Evolutionary conservation across 768 basidiomycete species (phyloP).

Genomic region (Suillus americanus): DNA sequence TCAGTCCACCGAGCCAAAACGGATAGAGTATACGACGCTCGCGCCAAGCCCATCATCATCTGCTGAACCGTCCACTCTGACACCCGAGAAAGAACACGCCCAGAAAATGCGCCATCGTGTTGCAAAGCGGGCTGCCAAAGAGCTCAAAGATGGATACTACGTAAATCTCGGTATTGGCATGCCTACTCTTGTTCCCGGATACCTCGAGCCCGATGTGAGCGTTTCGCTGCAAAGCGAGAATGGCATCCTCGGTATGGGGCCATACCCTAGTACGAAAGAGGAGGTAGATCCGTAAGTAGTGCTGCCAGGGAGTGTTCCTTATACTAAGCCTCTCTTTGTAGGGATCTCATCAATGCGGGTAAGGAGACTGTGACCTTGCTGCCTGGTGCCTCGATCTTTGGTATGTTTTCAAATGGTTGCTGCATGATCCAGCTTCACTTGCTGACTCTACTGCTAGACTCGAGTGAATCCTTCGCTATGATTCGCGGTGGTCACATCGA

Average conservation of each 20-base stretch:
- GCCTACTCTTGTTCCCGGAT: conserved; percentile 85
- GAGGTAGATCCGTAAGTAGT: conserved; percentile 74
- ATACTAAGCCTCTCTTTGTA: conserved; percentile 27
- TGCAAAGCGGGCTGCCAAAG: conserved; percentile 84
- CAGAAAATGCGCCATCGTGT: conserved; percentile 67
- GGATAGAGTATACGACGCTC: conserved; percentile 73
- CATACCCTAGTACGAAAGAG: conserved; percentile 74
- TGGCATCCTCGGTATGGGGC: conserved; percentile 86
- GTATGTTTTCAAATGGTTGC: conserved; percentile 38
- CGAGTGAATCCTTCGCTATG: conserved; percentile 94
- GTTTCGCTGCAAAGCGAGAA: conserved; percentile 96
- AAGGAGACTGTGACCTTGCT: conserved; percentile 93
- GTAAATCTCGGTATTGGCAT: conserved; percentile 92
- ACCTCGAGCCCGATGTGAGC: conserved; percentile 65
- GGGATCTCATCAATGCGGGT: conserved; percentile 92
- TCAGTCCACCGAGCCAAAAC: conserved; percentile 69
- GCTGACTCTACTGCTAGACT: conserved; percentile 48
- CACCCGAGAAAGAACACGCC: conserved; percentile 54
- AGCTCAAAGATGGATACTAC: conserved; percentile 84
- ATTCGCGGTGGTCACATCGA: conserved; percentile 96
- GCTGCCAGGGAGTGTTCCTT: background rate
- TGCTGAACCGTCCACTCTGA: conserved; percentile 25
- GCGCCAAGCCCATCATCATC: conserved; percentile 44
- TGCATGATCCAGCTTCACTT: background rate
- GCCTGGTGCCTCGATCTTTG: conserved; percentile 90